Evolutionary conservation across 208 protist genomes (phyloP).

Genomic region (Acanthamoeba castellanii): DNA sequence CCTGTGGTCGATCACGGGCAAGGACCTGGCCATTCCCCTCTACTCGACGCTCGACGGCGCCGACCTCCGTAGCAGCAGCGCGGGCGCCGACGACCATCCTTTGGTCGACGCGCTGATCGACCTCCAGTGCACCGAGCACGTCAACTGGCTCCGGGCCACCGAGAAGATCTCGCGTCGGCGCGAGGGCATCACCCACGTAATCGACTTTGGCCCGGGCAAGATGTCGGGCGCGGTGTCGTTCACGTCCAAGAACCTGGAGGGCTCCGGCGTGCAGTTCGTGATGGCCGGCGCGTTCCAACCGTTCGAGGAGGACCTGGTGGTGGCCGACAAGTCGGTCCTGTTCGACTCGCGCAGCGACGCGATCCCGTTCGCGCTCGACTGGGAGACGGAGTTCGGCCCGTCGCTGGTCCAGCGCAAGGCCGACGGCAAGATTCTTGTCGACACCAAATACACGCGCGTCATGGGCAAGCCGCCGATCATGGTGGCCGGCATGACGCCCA

Average conservation of each 20-base stretch:
- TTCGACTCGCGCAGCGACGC: slow-evolving; percentile 73
- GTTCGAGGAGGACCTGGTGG: slow-evolving; percentile 67
- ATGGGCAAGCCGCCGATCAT: slow-evolving; percentile 89
- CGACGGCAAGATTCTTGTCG: slow-evolving; percentile 79
- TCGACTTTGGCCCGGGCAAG: slow-evolving; percentile 89
- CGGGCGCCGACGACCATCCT: not conserved
- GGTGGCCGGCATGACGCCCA: slow-evolving; percentile 91
- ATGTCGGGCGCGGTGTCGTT: slow-evolving; percentile 79
- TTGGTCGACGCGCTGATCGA: slow-evolving; percentile 6
- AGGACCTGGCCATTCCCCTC: slow-evolving; percentile 83
- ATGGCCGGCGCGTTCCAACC: slow-evolving; percentile 76
- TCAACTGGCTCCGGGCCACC: slow-evolving; percentile 74
- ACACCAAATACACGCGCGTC: slow-evolving; percentile 83
- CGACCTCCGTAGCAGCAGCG: slow-evolving; percentile 66
- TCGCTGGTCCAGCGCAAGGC: slow-evolving; percentile 74
- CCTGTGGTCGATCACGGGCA: slow-evolving; percentile 60
- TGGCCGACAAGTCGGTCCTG: slow-evolving; percentile 79
- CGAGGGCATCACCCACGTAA: slow-evolving; percentile 84
- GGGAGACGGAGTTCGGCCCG: slow-evolving; percentile 82
- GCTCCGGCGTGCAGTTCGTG: slow-evolving; percentile 82
- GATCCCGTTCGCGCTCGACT: slow-evolving; percentile 73
- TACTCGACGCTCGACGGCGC: slow-evolving; percentile 82
- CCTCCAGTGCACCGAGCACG: slow-evolving; percentile 57
- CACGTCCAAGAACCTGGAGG: slow-evolving; percentile 81
- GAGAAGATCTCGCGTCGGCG: slow-evolving; percentile 64